Conservation (phyloP, 2,329 filamentous ascomycete genomes). For the Aotearoamyces nothofagi region DNA sequence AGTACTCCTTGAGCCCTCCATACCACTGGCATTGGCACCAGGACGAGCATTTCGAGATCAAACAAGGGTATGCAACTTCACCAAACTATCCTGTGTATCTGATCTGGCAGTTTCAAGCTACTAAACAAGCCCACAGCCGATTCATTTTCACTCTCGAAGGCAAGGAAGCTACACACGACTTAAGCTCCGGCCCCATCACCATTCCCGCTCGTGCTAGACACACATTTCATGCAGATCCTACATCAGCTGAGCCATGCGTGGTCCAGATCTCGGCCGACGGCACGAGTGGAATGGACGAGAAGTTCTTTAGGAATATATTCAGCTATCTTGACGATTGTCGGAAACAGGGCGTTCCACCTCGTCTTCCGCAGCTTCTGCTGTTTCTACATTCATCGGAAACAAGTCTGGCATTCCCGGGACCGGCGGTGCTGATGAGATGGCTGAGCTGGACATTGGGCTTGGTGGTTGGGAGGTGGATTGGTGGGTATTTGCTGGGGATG, state of each 20-base stretch:
- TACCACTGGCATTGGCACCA: constrained; percentile 3
- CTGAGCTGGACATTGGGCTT: constrained; percentile 1
- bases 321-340: constrained; percentile 2
- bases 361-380: background rate
- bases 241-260: background rate
- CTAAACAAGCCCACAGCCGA: too few species aligned
- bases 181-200: background rate
- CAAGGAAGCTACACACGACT: background rate
- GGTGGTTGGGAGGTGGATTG: constrained; percentile 1
- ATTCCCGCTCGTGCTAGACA: constrained; percentile 1
- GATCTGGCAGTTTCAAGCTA: too few species aligned
- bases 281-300: background rate
- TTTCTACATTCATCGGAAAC: constrained; percentile 1
- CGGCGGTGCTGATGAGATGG: background rate
- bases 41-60: constrained; percentile 1
- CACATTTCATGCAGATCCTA: background rate
- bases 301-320: constrained; percentile 1
- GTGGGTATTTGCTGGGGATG: background rate
- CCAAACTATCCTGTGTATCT: too few species aligned
- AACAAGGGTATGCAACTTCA: too few species aligned
- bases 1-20: background rate
- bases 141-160: constrained; percentile 2
- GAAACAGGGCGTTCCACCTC: background rate
- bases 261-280: background rate
- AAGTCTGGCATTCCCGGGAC: background rate